Percentiles rank a stretch among this genome's conserved stretches.
Conservation (phyloP, 192 early-diverging fungal genomes). For the Pilaira anomala region DNA sequence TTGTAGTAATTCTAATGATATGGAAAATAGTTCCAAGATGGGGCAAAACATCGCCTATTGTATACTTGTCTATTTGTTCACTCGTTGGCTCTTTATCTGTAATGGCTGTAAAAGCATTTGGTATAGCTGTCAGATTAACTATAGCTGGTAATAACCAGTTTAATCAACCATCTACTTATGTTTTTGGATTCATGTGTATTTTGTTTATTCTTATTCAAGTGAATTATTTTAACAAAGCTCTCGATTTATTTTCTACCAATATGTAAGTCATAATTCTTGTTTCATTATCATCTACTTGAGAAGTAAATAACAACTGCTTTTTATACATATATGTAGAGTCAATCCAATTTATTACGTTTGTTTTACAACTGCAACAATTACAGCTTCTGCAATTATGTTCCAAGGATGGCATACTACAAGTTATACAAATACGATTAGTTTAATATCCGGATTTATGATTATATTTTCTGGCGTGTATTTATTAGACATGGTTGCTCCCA, state of each 20-base stretch:
- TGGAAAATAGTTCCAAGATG: constrained; percentile 19
- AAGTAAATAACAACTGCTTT: too few species aligned
- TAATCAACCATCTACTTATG: constrained; percentile 15
- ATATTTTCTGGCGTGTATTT: constrained; percentile 93
- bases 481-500: constrained; percentile 55
- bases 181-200: constrained; percentile 18
- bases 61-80: constrained; percentile 19
- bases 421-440: constrained; percentile 71
- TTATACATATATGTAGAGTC: constrained; percentile 50
- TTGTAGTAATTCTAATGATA: constrained; percentile 4
- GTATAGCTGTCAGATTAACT: constrained; percentile 21
- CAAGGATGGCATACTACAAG: constrained; percentile 78
- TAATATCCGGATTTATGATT: constrained; percentile 87
- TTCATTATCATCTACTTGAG: not conserved
- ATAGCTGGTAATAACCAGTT: constrained; percentile 16
- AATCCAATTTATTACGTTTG: constrained; percentile 94
- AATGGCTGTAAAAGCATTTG: constrained; percentile 24
- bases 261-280: constrained; percentile 43
- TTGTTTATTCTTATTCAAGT: constrained; percentile 83
- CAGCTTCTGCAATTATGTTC: constrained; percentile 85
- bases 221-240: constrained; percentile 97
- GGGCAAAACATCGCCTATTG: constrained; percentile 16
- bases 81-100: constrained; percentile 19
- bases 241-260: constrained; percentile 89
- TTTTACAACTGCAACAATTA: constrained; percentile 92